Percentiles rank a stretch among this genome's conserved stretches.
phyloP scores from a whole-genome alignment of 192 early-diverging fungal genomes.

The Coemansia sp. region DNA sequence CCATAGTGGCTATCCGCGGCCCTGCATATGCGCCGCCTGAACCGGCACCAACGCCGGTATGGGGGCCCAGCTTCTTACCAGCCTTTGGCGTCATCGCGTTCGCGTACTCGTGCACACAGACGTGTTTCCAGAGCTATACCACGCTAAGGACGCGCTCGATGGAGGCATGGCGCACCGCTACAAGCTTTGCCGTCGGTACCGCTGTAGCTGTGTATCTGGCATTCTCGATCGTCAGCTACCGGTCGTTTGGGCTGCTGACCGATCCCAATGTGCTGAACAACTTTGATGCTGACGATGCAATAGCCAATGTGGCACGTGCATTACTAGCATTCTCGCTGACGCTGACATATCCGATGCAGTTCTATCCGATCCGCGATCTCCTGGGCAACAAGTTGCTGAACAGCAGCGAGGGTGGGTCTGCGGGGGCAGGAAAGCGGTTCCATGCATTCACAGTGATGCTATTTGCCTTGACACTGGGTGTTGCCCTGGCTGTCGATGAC shows the following conservation, averaged over 20 bases:
- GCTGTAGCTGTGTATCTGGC: slow-evolving; percentile 59
- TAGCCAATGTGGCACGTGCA: slow-evolving; percentile 62
- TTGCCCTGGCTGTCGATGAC: slow-evolving; percentile 33
- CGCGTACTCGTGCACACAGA: slow-evolving; percentile 65
- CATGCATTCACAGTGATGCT: slow-evolving; percentile 19
- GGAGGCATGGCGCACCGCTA: slow-evolving; percentile 52
- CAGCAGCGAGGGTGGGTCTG: too few species aligned
- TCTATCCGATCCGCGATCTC: slow-evolving; percentile 51
- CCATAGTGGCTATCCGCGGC: slow-evolving; percentile 59
- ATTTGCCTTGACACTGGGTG: slow-evolving; percentile 36
- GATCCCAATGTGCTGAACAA: slow-evolving; percentile 68
- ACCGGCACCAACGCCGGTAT: slow-evolving; percentile 53
- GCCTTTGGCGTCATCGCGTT: slow-evolving; percentile 68
- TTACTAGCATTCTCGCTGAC: slow-evolving; percentile 63
- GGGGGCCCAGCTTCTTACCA: slow-evolving; percentile 62
- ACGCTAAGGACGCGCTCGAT: slow-evolving; percentile 53
- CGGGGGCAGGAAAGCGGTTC: too few species aligned
- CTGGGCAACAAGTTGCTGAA: slow-evolving; percentile 10
- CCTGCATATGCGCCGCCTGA: slow-evolving; percentile 52
- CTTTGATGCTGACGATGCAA: slow-evolving; percentile 58
- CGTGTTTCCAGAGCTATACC: slow-evolving; percentile 59
- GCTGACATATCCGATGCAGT: slow-evolving; percentile 60
- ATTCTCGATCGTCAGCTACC: slow-evolving; percentile 63
- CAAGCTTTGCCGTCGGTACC: slow-evolving; percentile 51
- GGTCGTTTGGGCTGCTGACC: slow-evolving; percentile 61